phyloP scores from a whole-genome alignment of 331 rosid genomes.

The Spiraea crenata region DNA sequence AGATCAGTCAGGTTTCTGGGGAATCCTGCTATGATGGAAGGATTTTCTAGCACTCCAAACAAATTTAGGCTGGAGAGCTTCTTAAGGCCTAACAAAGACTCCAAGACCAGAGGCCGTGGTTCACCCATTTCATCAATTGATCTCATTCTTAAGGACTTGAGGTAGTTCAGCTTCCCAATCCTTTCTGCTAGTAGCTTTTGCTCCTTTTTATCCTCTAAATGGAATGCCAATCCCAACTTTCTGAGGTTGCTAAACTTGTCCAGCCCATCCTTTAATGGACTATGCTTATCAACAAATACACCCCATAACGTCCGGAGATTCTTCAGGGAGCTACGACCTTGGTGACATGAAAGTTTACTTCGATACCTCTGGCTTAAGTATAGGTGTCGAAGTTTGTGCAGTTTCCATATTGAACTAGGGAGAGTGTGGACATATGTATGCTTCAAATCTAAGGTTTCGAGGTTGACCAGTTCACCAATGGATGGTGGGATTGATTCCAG shows the following conservation, averaged over 20 bases:
- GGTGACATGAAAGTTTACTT: constrained; percentile 20
- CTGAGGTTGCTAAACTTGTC: constrained; percentile 28
- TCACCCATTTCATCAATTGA: constrained; percentile 24
- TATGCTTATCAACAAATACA: constrained; percentile 23
- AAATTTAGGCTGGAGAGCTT: constrained; percentile 30
- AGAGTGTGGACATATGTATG: constrained; percentile 24
- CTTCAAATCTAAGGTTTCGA: constrained; percentile 35
- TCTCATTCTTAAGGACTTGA: constrained; percentile 26
- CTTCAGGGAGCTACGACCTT: constrained; percentile 3
- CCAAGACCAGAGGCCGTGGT: neutral
- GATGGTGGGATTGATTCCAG: constrained; percentile 28
- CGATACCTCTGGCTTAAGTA: constrained; percentile 26
- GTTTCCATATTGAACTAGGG: constrained; percentile 42
- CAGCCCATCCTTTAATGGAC: constrained; percentile 21
- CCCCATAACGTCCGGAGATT: constrained; percentile 34
- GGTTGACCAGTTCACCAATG: constrained; percentile 28
- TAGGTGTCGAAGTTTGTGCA: constrained; percentile 30
- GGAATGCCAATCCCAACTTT: constrained; percentile 35
- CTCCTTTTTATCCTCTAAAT: neutral
- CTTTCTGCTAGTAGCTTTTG: neutral
- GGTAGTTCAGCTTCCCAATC: constrained; percentile 28
- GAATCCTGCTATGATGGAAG: neutral
- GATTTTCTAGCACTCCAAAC: constrained; percentile 23
- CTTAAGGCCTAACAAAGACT: constrained; percentile 12
- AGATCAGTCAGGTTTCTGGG: constrained; percentile 32